Evolutionary conservation across 2,329 filamentous ascomycete species (phyloP), one percentile per base, ranked within the genome.

Genomic region (Tolypocladium ophioglossoides): DNA sequence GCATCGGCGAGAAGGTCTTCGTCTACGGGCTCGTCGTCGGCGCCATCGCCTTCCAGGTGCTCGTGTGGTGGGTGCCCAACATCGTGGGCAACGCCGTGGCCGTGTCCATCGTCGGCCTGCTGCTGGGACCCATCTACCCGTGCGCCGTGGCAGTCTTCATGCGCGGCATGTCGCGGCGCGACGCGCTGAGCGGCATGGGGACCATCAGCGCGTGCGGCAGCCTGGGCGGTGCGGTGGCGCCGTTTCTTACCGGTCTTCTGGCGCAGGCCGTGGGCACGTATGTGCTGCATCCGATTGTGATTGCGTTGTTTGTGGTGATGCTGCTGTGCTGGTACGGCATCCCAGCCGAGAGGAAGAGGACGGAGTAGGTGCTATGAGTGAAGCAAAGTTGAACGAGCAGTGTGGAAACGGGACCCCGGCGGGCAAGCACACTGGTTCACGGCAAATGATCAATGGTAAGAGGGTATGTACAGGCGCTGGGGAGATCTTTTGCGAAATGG

Each of bases 41-140:
- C 3, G 80, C 86, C 0, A 74, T 83, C 4, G 71, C 78, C 0
- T 87, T 92, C 58, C 81, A 94, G 69, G 68, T 91, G n/a, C 73
- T 94, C 30, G 84, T 89, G 11, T 94, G 89, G 89, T 72, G 83
- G 35, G 78, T 91, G 30, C 88, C 87, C 1, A 89, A 89, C 64
- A 73, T 91, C n/a, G 72, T 88, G 35, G 84, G 84, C 16, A 78
- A 87, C 59, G 82, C 84, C 20, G 84, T 87, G 1, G 79, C 83
- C 3, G 78, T 88, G 4, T 73, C 82, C 68, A 71, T 94, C 27
- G 77, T 94, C 20, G 90, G 90, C 14, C 69, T 94, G 9, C 69
- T 94, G 34, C 74, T 95, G 0, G 89, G 90, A 0, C 89, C 89
- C 0, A 78, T 95, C 5, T 95, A 91, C 63, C 88, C 89, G 0